Evolutionary conservation across 2,329 filamentous ascomycete genomes (phyloP).

Genomic region (Teratosphaeriaceae sp.): DNA sequence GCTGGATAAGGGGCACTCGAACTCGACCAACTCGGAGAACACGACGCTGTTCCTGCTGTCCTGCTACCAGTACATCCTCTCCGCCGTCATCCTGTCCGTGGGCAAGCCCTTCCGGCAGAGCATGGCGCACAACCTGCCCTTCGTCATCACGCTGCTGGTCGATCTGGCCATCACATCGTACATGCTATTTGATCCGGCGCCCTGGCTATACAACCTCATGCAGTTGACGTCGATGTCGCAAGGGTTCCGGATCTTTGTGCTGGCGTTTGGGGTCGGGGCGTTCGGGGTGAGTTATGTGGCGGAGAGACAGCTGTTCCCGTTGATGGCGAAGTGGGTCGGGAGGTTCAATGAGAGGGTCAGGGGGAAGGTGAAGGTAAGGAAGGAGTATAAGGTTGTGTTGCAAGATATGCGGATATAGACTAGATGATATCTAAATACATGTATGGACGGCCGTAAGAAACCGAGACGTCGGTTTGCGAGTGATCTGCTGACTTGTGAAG

Average conservation of each 20-base stretch:
- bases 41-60: slow-evolving; percentile 83
- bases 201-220: slow-evolving; percentile 68
- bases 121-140: slow-evolving; percentile 76
- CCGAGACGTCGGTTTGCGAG: no score
- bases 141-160: slow-evolving; percentile 67
- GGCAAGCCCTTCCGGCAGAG: slow-evolving; percentile 82
- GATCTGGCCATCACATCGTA: slow-evolving; percentile 64
- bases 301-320: slow-evolving; percentile 65
- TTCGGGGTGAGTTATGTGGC: slow-evolving; percentile 63
- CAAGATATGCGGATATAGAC: slow-evolving; percentile 47
- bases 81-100: slow-evolving; percentile 83
- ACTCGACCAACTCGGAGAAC: slow-evolving; percentile 88
- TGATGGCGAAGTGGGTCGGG: slow-evolving; percentile 62
- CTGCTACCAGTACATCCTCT: slow-evolving; percentile 91
- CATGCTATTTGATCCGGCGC: slow-evolving; percentile 70
- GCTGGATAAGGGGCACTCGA: slow-evolving; percentile 69
- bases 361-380: slow-evolving; percentile 65
- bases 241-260: slow-evolving; percentile 65
- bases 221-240: slow-evolving; percentile 71
- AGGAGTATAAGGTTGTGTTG: slow-evolving; percentile 76
- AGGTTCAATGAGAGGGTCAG: slow-evolving; percentile 50
- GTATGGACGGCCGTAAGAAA: no score
- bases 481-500: no score
- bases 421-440: not conserved
- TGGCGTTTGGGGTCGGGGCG: slow-evolving; percentile 63